Base-by-base conservation (phyloP, 2,329 filamentous ascomycete species). In the Tolypocladium capitatum region DNA sequence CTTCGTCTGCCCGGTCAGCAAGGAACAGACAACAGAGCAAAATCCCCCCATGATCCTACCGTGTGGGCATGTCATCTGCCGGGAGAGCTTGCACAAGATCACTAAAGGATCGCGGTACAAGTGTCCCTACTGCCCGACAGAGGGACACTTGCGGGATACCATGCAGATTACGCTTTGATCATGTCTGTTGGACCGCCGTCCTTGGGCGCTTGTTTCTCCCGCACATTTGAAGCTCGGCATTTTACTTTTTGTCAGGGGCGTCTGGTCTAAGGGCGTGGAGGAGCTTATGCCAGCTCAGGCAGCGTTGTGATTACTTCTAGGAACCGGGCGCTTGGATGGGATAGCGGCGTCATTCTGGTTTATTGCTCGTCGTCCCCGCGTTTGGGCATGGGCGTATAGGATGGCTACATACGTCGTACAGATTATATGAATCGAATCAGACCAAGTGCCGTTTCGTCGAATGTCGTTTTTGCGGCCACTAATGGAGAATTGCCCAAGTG, bases 1-100 rank as follows among this genome's bases (percentile, higher is more conserved):
- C 60, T 98, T 98, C 62, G 92, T 98, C 38, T 98, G 92, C 60
- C 92, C 92, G 0, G 92, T 98, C 5, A 90, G 84, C 58, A 97
- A 97, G 64, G 92, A 96, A 62, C 92, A 98, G 65, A 89, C 86
- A 0, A 98, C 91, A 0, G 89, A 94, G 59, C 69, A 75, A 24
- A 98, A 98, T 63, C 92, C 92, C 11, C 89, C 92, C 2, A 94
- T 97, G 85, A 92, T 96, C 78, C 81, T 98, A 60, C 86, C 87
- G 0, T 98, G 92, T 60, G 91, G 92, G 6, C 92, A 98, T 68
- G 91, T 96, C 46, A 83, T 98, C 50, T 90, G 89, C 18, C 78
- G 82, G 53, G 90, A 96, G 59, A 89, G 84, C 32, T 69, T 98
- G 45, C 79, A 84, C 51, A 82, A 81, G 59, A 73, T 97, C 38